Evolutionary conservation across 805 yeast genomes (phyloP).

Genomic region (Pichia eremophila): DNA sequence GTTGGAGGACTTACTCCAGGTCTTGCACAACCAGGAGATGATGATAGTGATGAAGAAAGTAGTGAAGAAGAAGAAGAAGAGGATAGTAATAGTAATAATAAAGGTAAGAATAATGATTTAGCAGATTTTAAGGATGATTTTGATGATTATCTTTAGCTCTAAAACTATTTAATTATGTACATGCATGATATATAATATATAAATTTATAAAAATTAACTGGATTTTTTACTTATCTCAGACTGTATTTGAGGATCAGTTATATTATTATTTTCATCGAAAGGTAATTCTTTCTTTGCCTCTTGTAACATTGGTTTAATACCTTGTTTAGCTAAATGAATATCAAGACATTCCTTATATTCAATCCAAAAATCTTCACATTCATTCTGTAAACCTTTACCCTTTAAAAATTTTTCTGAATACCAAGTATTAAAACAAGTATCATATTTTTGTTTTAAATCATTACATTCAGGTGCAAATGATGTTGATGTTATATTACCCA

Average conservation of each 20-base stretch:
- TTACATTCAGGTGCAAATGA: conserved; percentile 98
- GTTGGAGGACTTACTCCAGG: conserved; percentile 75
- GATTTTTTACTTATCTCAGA: neutral
- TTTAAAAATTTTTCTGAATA: conserved; percentile 77
- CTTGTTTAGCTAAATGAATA: conserved; percentile 56
- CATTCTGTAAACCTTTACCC: conserved; percentile 60
- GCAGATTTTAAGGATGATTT: conserved; percentile 20
- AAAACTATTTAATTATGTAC: too few species aligned
- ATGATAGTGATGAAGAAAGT: conserved; percentile 31
- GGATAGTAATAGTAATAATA: neutral
- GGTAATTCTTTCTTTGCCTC: conserved; percentile 89
- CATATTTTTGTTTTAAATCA: conserved; percentile 74
- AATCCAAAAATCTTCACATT: conserved; percentile 85
- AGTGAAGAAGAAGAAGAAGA: conserved; percentile 10
- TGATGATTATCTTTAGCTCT: conserved; percentile 22
- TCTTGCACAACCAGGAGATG: conserved; percentile 68
- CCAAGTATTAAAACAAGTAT: conserved; percentile 91
- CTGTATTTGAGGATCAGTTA: conserved; percentile 8
- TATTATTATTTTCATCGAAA: conserved; percentile 59
- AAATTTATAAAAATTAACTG: neutral
- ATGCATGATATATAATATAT: neutral
- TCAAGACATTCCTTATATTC: conserved; percentile 84
- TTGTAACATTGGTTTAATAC: conserved; percentile 73
- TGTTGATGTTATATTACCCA: conserved; percentile 72
- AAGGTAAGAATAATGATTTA: neutral